These are phyloP conservation scores for Rhizodiscina lignyota DNA, from an alignment of 495 filamentous ascomycete species.

Conservation along the genomic window DNA sequence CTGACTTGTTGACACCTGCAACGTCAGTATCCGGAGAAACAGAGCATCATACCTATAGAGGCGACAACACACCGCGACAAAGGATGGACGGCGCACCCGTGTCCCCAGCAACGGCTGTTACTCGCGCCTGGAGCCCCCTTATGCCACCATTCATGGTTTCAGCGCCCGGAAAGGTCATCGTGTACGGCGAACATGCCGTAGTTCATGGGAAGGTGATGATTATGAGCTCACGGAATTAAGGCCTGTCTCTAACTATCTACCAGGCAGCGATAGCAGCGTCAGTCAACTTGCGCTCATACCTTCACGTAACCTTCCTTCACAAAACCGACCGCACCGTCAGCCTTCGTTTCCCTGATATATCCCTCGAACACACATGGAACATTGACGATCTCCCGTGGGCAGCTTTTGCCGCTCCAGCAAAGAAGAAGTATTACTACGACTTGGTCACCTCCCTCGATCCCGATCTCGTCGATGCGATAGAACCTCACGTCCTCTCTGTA, in stretches of 20 bases:
- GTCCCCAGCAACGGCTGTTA: no score
- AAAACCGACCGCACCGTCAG: constrained; percentile 75
- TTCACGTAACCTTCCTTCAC: constrained; percentile 78
- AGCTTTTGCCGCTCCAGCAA: constrained; percentile 55
- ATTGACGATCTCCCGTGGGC: constrained; percentile 81
- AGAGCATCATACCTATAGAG: no score
- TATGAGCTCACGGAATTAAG: background rate
- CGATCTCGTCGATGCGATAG: constrained; percentile 59
- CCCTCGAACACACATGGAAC: constrained; percentile 75
- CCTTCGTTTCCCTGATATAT: constrained; percentile 74
- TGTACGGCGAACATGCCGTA: constrained; percentile 92
- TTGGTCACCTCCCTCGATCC: constrained; percentile 69
- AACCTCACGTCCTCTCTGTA: constrained; percentile 55
- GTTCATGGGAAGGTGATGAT: constrained; percentile 70
- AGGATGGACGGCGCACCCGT: no score
- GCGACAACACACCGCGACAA: no score
- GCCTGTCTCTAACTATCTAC: constrained; percentile 1
- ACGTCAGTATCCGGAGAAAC: no score
- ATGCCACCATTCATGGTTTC: constrained; percentile 94
- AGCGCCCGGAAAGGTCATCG: constrained; percentile 92
- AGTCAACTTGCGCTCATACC: constrained; percentile 86
- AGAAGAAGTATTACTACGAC: constrained; percentile 88
- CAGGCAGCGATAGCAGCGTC: constrained; percentile 84
- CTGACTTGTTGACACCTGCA: no score
- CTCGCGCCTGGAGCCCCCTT: no score